Evolutionary conservation across 148 eudicot species (phyloP).

Genomic region (Chenopodium suecicum): DNA sequence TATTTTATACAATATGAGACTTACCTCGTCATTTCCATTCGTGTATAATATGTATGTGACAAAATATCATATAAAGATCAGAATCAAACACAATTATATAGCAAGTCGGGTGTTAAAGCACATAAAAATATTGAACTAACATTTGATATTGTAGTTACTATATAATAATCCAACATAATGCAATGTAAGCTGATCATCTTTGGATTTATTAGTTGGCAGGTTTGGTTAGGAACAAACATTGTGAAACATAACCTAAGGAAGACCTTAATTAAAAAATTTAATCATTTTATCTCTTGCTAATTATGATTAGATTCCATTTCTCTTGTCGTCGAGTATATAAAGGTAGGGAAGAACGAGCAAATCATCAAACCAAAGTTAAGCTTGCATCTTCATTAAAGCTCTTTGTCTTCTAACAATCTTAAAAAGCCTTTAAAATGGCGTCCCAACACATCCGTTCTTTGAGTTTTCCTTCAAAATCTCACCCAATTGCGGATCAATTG

Average conservation of each 20-base stretch:
- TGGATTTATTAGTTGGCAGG: neutral
- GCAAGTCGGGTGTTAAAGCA: neutral
- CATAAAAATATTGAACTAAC: neutral
- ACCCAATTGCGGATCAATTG: constrained; percentile 9
- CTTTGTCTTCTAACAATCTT: neutral
- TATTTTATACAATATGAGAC: neutral
- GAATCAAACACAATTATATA: neutral
- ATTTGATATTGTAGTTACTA: neutral
- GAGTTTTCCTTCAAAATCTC: constrained; percentile 6
- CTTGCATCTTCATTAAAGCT: neutral
- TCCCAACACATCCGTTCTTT: constrained; percentile 5
- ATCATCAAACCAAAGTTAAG: neutral
- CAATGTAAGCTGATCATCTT: neutral
- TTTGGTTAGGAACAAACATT: neutral
- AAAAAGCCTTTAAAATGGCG: neutral
- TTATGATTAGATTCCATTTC: constrained; percentile 6
- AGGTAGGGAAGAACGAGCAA: neutral
- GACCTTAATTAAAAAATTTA: neutral
- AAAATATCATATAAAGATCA: neutral
- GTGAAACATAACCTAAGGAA: neutral
- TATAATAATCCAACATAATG: too few relatives aligned
- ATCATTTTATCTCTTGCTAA: constrained; percentile 2
- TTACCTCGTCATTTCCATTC: neutral
- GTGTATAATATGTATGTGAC: neutral
- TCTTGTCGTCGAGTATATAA: neutral